A percentile compares a stretch with the other conserved stretches of the same genome.
These are phyloP conservation scores for Penicillium maclennaniae DNA, from an alignment of 495 filamentous ascomycete genomes.

Conservation along the genomic window DNA sequence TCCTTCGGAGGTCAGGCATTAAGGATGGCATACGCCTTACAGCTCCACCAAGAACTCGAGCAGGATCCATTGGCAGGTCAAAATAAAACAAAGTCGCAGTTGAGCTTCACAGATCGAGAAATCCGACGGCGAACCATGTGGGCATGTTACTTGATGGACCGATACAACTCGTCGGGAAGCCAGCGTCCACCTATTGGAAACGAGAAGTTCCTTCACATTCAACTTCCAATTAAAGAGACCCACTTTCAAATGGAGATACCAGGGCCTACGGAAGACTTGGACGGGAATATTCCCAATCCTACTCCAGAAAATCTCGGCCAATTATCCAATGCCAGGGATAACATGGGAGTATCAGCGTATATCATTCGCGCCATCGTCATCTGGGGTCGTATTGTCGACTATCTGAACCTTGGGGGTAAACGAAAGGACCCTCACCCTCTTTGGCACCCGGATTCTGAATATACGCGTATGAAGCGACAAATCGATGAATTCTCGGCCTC, in stretches of 20 bases:
- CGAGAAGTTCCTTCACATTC: constrained; percentile 83
- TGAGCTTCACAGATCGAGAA: constrained; percentile 90
- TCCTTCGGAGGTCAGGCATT: constrained; percentile 91
- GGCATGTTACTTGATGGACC: constrained; percentile 96
- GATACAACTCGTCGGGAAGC: constrained; percentile 93
- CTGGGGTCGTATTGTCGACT: constrained; percentile 87
- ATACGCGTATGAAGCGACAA: constrained; percentile 64
- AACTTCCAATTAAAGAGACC: constrained; percentile 85
- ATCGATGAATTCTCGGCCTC: constrained; percentile 64
- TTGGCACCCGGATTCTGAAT: constrained; percentile 79
- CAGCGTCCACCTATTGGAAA: constrained; percentile 89
- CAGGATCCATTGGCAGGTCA: constrained; percentile 67
- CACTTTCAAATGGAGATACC: constrained; percentile 90
- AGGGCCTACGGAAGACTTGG: constrained; percentile 79
- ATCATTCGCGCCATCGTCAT: constrained; percentile 81
- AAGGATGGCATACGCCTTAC: constrained; percentile 93
- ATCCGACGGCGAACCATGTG: constrained; percentile 94
- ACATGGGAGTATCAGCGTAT: constrained; percentile 93
- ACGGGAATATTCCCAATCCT: constrained; percentile 67
- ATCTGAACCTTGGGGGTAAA: constrained; percentile 87
- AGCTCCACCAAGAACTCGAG: constrained; percentile 90
- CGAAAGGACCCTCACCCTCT: constrained; percentile 70
- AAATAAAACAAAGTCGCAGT: constrained; percentile 54
- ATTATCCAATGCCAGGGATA: constrained; percentile 65
- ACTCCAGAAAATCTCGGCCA: constrained; percentile 58